Percentiles rank a stretch among this genome's conserved stretches.
phyloP scores from a whole-genome alignment of 164 flowering plant genomes.

The Dillenia turbinata region DNA sequence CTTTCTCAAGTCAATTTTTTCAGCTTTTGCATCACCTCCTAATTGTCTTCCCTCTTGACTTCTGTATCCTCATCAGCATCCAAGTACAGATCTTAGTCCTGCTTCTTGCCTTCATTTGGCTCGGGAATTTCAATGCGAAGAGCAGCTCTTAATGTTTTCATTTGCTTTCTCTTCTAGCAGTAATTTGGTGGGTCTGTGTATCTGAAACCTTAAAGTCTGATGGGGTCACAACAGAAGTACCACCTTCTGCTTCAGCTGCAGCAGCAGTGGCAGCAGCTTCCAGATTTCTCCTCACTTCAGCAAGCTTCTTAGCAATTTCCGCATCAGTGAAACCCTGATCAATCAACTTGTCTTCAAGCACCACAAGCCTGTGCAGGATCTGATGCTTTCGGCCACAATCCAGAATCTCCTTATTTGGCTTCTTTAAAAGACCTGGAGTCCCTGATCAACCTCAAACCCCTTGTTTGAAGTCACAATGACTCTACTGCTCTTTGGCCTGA shows the following conservation, averaged over 20 bases:
- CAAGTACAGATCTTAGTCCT: constrained; percentile 14
- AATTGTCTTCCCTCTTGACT: constrained; percentile 3
- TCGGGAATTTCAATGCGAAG: constrained; percentile 52
- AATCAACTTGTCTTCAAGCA: constrained; percentile 38
- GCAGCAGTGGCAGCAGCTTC: constrained; percentile 51
- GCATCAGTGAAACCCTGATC: constrained; percentile 81
- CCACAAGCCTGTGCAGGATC: constrained; percentile 38
- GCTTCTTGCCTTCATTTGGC: constrained; percentile 22
- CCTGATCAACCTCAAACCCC: constrained; percentile 40
- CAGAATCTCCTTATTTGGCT: constrained; percentile 40
- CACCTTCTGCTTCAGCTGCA: constrained; percentile 28
- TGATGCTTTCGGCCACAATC: constrained; percentile 50
- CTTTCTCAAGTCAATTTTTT: constrained; percentile 19
- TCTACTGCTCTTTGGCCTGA: constrained; percentile 25
- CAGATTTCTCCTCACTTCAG: constrained; percentile 51
- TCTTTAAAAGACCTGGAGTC: constrained; percentile 36
- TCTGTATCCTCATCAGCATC: constrained; percentile 35
- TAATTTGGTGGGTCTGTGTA: constrained; percentile 91
- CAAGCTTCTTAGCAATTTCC: constrained; percentile 61
- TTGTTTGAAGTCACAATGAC: constrained; percentile 9
- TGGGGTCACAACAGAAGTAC: not conserved
- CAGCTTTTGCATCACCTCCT: constrained; percentile 16
- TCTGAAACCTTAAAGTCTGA: constrained; percentile 55
- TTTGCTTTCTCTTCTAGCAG: constrained; percentile 90
- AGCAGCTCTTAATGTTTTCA: constrained; percentile 88